Conservation (phyloP, 805 yeast genomes). For the Starmera quercuum region DNA sequence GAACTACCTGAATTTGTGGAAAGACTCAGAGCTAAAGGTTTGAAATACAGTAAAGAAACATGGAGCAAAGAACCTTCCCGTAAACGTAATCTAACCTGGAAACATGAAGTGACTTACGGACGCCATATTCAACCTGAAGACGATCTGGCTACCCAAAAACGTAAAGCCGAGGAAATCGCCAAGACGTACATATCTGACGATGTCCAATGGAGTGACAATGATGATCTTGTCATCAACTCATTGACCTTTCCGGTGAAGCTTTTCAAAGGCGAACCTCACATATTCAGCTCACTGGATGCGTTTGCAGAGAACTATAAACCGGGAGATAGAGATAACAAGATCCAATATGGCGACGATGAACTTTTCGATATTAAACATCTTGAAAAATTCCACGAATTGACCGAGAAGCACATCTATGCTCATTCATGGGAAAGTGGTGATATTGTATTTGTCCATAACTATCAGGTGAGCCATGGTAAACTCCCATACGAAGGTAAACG, state of each 20-base stretch:
- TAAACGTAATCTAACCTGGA: constrained; percentile 18
- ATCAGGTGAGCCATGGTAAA: constrained; percentile 28
- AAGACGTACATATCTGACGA: constrained; percentile 18
- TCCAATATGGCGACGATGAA: constrained; percentile 17
- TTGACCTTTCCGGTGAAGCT: constrained; percentile 17
- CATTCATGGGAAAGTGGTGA: constrained; percentile 28
- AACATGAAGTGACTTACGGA: constrained; percentile 25
- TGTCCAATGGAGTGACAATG: constrained; percentile 19
- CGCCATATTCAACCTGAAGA: constrained; percentile 18
- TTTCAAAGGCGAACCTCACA: constrained; percentile 9
- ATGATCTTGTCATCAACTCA: constrained; percentile 22
- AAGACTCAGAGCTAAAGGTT: constrained; percentile 17
- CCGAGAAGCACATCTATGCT: constrained; percentile 16
- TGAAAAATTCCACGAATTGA: constrained; percentile 12
- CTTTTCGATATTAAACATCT: constrained; percentile 12
- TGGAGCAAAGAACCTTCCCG: constrained; percentile 17
- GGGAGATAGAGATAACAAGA: constrained; percentile 1
- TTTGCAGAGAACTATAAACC: constrained; percentile 11
- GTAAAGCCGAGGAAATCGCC: constrained; percentile 19
- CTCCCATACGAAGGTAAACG: constrained; percentile 24
- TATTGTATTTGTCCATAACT: constrained; percentile 26
- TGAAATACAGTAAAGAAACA: constrained; percentile 18
- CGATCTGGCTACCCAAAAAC: constrained; percentile 17
- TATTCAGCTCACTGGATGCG: constrained; percentile 21
- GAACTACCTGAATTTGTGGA: constrained; percentile 16